Percentiles rank a stretch among this genome's conserved stretches.
Evolutionary conservation across 2,329 filamentous ascomycete species (phyloP).

Genomic region (Colletotrichum theobromicola): DNA sequence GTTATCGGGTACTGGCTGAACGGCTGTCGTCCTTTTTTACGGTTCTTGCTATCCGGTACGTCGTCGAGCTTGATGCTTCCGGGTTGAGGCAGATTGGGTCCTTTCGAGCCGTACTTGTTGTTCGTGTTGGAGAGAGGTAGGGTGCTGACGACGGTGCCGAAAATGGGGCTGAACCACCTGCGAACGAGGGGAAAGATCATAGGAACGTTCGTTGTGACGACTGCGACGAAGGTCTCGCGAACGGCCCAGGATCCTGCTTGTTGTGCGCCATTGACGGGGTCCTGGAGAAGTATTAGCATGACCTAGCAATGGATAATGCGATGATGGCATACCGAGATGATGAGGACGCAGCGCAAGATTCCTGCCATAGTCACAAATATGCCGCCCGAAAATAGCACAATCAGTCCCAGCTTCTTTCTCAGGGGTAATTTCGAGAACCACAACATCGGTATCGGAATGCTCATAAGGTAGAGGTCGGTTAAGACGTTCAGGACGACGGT

Average conservation of each 20-base stretch:
- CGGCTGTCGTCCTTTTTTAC: slow-evolving; percentile 7
- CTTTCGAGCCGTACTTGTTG: slow-evolving; percentile 2
- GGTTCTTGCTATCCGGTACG: neutral
- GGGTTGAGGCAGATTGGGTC: neutral
- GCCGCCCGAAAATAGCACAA: slow-evolving; percentile 43
- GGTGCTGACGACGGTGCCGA: neutral
- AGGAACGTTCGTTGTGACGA: slow-evolving; percentile 23
- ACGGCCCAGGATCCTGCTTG: slow-evolving; percentile 22
- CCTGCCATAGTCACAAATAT: slow-evolving; percentile 46
- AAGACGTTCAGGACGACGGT: slow-evolving; percentile 22
- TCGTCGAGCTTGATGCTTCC: slow-evolving; percentile 15
- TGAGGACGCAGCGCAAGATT: slow-evolving; percentile 36
- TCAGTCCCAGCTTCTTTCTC: slow-evolving; percentile 37
- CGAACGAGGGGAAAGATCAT: slow-evolving; percentile 18
- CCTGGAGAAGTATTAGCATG: neutral
- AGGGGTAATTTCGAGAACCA: slow-evolving; percentile 29
- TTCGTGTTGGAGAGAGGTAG: neutral
- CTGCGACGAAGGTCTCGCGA: slow-evolving; percentile 23
- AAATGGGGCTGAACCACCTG: slow-evolving; percentile 9
- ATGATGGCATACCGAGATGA: slow-evolving; percentile 29
- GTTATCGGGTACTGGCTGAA: slow-evolving; percentile 16
- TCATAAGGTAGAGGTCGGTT: slow-evolving; percentile 25
- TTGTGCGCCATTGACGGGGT: slow-evolving; percentile 14
- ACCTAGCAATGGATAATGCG: neutral
- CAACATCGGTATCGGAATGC: slow-evolving; percentile 26